Conservation (phyloP, 78 protist genomes). For the Pigoraptor vietnamica region DNA sequence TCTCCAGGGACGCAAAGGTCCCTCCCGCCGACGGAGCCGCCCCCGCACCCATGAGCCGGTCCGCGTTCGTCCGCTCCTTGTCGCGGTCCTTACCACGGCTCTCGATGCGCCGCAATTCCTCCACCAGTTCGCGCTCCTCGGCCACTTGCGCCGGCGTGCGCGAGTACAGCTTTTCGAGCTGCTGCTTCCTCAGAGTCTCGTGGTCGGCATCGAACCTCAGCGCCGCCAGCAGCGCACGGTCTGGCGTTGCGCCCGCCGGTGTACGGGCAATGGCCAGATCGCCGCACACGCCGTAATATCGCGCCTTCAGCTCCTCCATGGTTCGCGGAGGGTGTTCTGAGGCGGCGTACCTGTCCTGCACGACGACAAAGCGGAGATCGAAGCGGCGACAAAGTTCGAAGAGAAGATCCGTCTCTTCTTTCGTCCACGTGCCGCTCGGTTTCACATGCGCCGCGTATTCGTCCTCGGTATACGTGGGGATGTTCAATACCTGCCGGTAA, state of each 20-base stretch:
- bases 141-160: constrained; percentile 24
- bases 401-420: constrained; percentile 46
- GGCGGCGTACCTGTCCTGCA: constrained; percentile 35
- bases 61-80: neutral
- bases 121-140: constrained; percentile 30
- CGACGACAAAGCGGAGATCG: constrained; percentile 43
- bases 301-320: constrained; percentile 49
- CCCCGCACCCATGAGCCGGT: neutral
- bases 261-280: constrained; percentile 34
- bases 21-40: neutral
- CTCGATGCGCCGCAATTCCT: constrained; percentile 33
- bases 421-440: constrained; percentile 22
- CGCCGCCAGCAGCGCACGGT: constrained; percentile 33
- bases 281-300: constrained; percentile 42
- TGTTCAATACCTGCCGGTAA: neutral
- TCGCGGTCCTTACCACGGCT: constrained; percentile 29
- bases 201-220: constrained; percentile 36
- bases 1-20: neutral
- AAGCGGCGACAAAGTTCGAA: constrained; percentile 36
- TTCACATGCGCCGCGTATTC: neutral
- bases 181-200: constrained; percentile 39
- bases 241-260: constrained; percentile 37
- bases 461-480: neutral
- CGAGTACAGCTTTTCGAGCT: constrained; percentile 26
- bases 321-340: neutral